Evolutionary conservation across 2,329 filamentous ascomycete genomes (phyloP), one percentile per base, ranked within the genome.

Genomic region (Elsinoe arachidis): DNA sequence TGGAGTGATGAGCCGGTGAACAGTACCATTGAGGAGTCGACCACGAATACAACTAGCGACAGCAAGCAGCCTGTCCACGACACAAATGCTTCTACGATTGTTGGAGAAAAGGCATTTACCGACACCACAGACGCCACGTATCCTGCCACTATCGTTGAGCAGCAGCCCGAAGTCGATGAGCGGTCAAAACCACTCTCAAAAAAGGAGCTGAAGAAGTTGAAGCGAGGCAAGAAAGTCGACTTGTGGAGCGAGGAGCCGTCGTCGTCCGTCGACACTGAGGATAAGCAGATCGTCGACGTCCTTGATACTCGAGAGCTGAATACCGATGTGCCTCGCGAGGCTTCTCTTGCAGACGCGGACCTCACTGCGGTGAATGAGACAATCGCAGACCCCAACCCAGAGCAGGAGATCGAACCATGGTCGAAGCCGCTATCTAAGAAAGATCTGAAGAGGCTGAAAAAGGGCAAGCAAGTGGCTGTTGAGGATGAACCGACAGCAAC

Each of bases 181-280:
- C n/a, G 41, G 41, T 30, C 41, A 12, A 46, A 46, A n/a, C 41
- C 41, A 12, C 19, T 57, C 10, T 59, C 58, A 3, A 57, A 60
- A 43, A 60, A 60, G 23, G 55, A 56, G 17, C 57, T 57, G 35
- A 58, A 60, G 21, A 60, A 60, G 51, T 43, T 51, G 17, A 57
- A 58, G 19, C 38, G 52, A 38, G 54, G 23, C n/a, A 51, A 46
- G 17, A 17, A 33, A 37, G 23, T 21, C 17, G 38, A 44, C 33
- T 9, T 46, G 9, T 56, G 53, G 53, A 26, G 14, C 15, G 53
- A 56, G 9, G 37, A 46, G 14, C 53, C 53, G 2, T 38, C 41
- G 2, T 19, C 41, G 2, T 10, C 21, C 2, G 10, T 46, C 10
- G 26, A 30, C 26, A 9, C 26, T 7, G 41, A 46, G 41, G 41